These are phyloP conservation scores for Talaromyces rugulosus DNA, from an alignment of 2,329 filamentous ascomycete genomes.

Conservation along the genomic window DNA sequence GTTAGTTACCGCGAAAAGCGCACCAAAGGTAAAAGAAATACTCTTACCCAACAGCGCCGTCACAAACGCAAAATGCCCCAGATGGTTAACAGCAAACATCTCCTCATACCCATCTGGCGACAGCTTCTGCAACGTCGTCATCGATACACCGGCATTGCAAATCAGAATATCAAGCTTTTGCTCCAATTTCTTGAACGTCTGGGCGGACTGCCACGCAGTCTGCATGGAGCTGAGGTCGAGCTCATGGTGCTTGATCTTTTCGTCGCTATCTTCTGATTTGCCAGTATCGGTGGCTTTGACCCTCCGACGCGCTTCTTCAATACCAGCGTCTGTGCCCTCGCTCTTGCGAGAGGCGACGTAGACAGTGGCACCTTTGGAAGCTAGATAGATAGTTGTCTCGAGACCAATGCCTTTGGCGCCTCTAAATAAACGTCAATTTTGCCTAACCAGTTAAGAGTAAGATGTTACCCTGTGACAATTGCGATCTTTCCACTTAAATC, in stretches of 20 bases:
- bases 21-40: background rate
- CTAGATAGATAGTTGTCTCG: constrained; percentile 11
- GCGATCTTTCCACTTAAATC: constrained; percentile 9
- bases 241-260: constrained; percentile 9
- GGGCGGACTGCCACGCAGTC: constrained; percentile 8
- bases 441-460: too few species aligned
- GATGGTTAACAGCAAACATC: constrained; percentile 12
- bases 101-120: constrained; percentile 11
- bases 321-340: constrained; percentile 6
- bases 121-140: constrained; percentile 10
- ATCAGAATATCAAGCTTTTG: constrained; percentile 8
- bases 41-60: constrained; percentile 5
- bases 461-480: constrained; percentile 8
- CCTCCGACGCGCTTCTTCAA: constrained; percentile 6
- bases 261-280: background rate
- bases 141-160: constrained; percentile 12
- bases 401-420: constrained; percentile 12
- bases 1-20: background rate
- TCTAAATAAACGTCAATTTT: background rate
- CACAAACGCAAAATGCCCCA: constrained; percentile 12
- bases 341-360: constrained; percentile 12
- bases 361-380: constrained; percentile 10
- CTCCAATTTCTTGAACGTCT: constrained; percentile 5
- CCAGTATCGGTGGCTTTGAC: background rate
- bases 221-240: constrained; percentile 11